phyloP scores from a whole-genome alignment of 2,329 filamentous ascomycete genomes.

The Trichophyton mentagrophytes region DNA sequence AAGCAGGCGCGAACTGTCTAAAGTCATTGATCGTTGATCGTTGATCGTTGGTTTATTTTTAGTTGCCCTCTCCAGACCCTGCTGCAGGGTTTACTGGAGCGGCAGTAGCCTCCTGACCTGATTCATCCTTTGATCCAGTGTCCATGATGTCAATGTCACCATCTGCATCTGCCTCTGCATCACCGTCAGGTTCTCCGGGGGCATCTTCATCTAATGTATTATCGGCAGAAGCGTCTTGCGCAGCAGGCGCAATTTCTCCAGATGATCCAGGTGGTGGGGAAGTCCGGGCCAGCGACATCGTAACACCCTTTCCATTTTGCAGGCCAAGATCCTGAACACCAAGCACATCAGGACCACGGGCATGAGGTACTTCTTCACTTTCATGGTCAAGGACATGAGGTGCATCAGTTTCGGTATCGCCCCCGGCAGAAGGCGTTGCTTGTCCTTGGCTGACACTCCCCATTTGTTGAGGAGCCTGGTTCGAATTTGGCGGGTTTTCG shows the following conservation, averaged over 20 bases:
- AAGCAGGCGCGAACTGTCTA: no score
- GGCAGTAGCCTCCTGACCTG: neutral
- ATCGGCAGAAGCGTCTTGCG: conserved; percentile 4
- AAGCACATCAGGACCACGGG: conserved; percentile 70
- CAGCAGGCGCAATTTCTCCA: conserved; percentile 10
- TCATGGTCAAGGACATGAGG: conserved; percentile 17
- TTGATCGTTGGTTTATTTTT: neutral
- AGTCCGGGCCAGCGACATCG: conserved; percentile 25
- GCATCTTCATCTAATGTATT: conserved; percentile 11
- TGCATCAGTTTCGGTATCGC: conserved; percentile 14
- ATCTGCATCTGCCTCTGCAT: conserved; percentile 17
- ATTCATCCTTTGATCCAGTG: conserved; percentile 8
- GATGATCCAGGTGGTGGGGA: conserved; percentile 11
- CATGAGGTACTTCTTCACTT: conserved; percentile 56
- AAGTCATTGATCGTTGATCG: neutral
- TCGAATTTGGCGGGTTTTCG: neutral
- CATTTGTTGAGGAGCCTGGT: neutral
- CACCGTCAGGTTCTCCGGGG: conserved; percentile 9
- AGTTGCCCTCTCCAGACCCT: neutral
- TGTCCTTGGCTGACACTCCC: neutral
- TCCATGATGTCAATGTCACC: conserved; percentile 31
- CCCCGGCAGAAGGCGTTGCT: neutral
- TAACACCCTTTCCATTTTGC: conserved; percentile 43
- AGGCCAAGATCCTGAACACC: conserved; percentile 78
- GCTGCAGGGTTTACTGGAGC: neutral